phyloP scores from a whole-genome alignment of 1,284 basidiomycete genomes.

The Moesziomyces parantarcticus region DNA sequence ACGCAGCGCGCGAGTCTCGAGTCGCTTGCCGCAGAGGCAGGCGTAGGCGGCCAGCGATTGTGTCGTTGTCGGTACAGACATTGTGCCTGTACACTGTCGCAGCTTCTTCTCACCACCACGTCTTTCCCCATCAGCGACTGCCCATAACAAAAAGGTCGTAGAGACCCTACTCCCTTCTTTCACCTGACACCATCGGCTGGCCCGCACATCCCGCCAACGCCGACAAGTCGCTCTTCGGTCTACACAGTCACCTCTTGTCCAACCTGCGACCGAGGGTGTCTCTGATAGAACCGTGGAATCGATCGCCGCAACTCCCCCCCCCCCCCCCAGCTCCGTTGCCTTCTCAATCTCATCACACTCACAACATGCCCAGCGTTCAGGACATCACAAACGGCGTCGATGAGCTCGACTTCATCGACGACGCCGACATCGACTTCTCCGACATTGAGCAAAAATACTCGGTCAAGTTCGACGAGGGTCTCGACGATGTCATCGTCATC shows the following conservation, averaged over 20 bases:
- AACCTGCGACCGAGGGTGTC: conserved; percentile 14
- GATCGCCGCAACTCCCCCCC: background rate
- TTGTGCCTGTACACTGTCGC: background rate
- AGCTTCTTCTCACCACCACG: background rate
- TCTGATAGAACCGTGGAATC: conserved; percentile 3
- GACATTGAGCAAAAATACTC: conserved; percentile 91
- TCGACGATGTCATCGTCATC: conserved; percentile 69
- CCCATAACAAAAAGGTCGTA: conserved; percentile 38
- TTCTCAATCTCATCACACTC: conserved; percentile 1
- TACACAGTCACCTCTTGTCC: conserved; percentile 6
- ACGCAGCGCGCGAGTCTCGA: background rate
- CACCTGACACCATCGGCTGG: conserved; percentile 13
- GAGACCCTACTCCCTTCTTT: conserved; percentile 24
- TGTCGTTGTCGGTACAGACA: background rate
- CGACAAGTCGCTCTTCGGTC: conserved; percentile 2
- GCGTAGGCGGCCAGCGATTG: conserved; percentile 1
- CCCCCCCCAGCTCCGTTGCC: background rate
- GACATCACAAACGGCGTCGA: conserved; percentile 57
- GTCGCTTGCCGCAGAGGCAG: background rate
- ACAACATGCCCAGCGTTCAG: conserved; percentile 43
- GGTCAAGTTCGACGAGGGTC: conserved; percentile 67
- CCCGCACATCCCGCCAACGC: conserved; percentile 19
- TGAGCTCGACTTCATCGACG: conserved; percentile 47
- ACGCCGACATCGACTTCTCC: conserved; percentile 85
- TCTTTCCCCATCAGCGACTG: background rate